Base-by-base conservation (phyloP, 2,329 filamentous ascomycete genomes). In the Alternaria arbusti region DNA sequence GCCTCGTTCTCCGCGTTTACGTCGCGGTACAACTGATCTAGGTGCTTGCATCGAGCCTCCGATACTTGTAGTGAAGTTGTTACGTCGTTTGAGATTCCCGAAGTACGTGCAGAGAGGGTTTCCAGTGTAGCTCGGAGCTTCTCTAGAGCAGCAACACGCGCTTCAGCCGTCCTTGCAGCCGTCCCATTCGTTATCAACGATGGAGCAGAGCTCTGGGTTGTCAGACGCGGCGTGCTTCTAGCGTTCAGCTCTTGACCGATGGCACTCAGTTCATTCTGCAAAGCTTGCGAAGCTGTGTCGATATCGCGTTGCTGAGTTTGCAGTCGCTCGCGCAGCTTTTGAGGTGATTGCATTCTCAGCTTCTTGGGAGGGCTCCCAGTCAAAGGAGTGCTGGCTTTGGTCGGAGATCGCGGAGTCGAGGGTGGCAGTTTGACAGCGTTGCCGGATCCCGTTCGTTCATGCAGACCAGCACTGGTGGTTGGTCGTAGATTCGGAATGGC, bases 1-100 rank as follows among this genome's bases (percentile, higher is more conserved):
- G 95, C 87, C 81, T 97, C 94, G 72, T 97, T 98, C 83, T 98
- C 95, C 0, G 93, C 92, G 71, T 90, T 93, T 15, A 90, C 88
- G 75, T 97, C 93, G 68, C 93, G 91, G 82, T 96, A 97, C 55
- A 97, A 83, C 80, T 96, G 92, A 77, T 97, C 94, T 57, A 97
- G 88, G 44, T 91, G 91, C 71, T 90, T 91, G 63, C 90, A 90
- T 72, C 96, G 94, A 63, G 86, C 87, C 77, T 97, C 94, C 13
- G 88, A 89, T 2, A 93, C 89, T 71, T 88, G 86, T 13, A 97
- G 84, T 1, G 89, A 90, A 20, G 84, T 88, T 45, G 93, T 89
- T 70, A 96, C 83, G 68, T 97, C 93, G 28, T 83, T 84, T 64
- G 91, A 88, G 54, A 97, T 85, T 5, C 85, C 82, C 1, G 68